A percentile compares a stretch with the other conserved stretches of the same genome.
Evolutionary conservation across 768 basidiomycete genomes (phyloP).

Genomic region (Cubamyces lactineus): DNA sequence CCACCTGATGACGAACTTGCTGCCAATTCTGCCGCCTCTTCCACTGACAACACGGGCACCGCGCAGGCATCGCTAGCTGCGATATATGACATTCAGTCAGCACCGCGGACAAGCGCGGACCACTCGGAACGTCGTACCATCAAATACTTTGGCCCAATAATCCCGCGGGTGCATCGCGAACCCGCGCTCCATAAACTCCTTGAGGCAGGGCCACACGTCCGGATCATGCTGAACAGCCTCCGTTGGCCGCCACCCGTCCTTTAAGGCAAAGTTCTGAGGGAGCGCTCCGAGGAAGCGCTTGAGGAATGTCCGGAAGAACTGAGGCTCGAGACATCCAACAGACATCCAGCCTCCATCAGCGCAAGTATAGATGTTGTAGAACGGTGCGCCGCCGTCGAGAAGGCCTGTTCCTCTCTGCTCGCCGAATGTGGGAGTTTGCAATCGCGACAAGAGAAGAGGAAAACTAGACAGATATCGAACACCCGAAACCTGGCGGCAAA

Average conservation of each 20-base stretch:
- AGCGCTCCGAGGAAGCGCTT: conserved; percentile 54
- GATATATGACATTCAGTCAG: not conserved
- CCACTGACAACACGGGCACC: conserved; percentile 65
- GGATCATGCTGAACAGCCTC: conserved; percentile 47
- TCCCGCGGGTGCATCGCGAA: conserved; percentile 64
- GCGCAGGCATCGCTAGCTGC: conserved; percentile 74
- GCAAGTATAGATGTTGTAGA: conserved; percentile 75
- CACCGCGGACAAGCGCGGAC: not conserved
- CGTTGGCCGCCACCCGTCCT: conserved; percentile 59
- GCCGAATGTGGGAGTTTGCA: conserved; percentile 9
- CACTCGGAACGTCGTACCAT: conserved; percentile 46
- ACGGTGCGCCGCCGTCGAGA: conserved; percentile 80
- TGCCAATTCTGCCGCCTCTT: conserved; percentile 56
- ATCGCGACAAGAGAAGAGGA: conserved; percentile 44
- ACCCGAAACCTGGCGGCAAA: conserved; percentile 68
- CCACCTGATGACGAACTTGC: conserved; percentile 15
- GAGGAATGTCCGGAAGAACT: conserved; percentile 69
- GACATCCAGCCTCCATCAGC: conserved; percentile 76
- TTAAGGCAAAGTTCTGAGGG: conserved; percentile 45
- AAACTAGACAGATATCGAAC: conserved; percentile 77
- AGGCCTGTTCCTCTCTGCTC: conserved; percentile 22
- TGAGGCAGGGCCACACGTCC: conserved; percentile 59
- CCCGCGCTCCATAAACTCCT: conserved; percentile 61
- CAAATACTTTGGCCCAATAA: conserved; percentile 70
- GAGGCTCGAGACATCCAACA: conserved; percentile 74